Evolutionary conservation across 2,329 filamentous ascomycete genomes (phyloP).

Genomic region (Capronia americana): DNA sequence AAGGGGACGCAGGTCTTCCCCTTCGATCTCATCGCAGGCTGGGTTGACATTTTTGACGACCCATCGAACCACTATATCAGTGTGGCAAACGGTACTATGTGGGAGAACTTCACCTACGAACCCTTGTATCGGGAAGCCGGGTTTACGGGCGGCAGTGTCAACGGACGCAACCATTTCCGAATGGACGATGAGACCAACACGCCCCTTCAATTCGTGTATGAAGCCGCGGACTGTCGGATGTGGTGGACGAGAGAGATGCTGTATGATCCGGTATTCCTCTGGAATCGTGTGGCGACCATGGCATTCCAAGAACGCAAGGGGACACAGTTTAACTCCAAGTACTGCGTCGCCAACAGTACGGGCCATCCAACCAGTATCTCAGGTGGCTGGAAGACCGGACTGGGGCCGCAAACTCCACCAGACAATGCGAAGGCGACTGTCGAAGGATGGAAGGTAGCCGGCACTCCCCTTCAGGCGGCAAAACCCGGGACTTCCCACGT

Average conservation of each 20-base stretch:
- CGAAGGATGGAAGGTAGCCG: conserved; percentile 33
- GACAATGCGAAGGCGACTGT: conserved; percentile 23
- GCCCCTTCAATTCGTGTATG: conserved; percentile 66
- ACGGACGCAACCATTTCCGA: conserved; percentile 54
- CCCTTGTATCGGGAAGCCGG: conserved; percentile 20
- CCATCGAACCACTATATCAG: conserved; percentile 21
- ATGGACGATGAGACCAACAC: conserved; percentile 51
- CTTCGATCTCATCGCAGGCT: conserved; percentile 4
- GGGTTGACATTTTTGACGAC: conserved; percentile 27
- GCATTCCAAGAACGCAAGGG: conserved; percentile 44
- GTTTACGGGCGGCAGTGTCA: conserved; percentile 48
- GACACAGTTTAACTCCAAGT: conserved; percentile 36
- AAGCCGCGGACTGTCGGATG: conserved; percentile 66
- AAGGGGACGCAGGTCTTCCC: conserved; percentile 55
- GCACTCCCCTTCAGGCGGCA: conserved; percentile 22
- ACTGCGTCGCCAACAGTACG: conserved; percentile 32
- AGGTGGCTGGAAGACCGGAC: conserved; percentile 32
- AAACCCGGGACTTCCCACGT: not conserved
- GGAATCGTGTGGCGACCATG: conserved; percentile 54
- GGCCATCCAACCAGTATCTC: conserved; percentile 37
- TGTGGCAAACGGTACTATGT: conserved; percentile 33
- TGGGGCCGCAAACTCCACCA: conserved; percentile 33
- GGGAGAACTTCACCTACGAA: conserved; percentile 33
- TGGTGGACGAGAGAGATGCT: conserved; percentile 65
- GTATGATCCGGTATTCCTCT: conserved; percentile 58